Percentiles rank a stretch among this genome's conserved stretches.
Conservation (phyloP, 768 basidiomycete species). For the Pleurotus citrinopileatus region DNA sequence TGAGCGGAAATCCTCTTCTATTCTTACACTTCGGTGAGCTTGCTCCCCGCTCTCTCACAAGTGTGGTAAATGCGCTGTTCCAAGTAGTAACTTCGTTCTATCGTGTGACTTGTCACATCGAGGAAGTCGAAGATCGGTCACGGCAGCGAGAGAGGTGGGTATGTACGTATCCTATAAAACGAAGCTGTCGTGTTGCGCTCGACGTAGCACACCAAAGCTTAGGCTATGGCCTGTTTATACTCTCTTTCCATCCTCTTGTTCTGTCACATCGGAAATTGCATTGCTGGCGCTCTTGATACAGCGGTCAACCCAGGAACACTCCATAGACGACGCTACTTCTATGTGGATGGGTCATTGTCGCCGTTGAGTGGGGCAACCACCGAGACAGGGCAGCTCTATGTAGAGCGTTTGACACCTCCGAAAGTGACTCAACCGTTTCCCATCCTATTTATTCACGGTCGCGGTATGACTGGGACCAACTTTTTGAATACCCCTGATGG, state of each 20-base stretch:
- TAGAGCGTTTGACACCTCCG: conserved; percentile 28
- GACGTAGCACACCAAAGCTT: background rate
- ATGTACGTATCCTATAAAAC: background rate
- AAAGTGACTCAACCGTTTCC: conserved; percentile 23
- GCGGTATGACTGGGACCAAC: conserved; percentile 32
- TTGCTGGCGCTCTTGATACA: background rate
- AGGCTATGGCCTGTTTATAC: background rate
- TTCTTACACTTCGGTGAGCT: background rate
- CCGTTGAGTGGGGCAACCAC: conserved; percentile 20
- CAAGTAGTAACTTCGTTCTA: background rate
- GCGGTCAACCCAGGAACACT: conserved; percentile 15
- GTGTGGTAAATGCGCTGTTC: background rate
- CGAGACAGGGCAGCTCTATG: conserved; percentile 31
- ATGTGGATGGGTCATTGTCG: conserved; percentile 27
- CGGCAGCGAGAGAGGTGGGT: background rate
- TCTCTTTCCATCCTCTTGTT: background rate
- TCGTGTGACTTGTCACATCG: background rate
- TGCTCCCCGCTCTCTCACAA: background rate
- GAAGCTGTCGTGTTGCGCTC: background rate
- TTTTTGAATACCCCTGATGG: conserved; percentile 34
- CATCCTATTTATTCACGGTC: conserved; percentile 30
- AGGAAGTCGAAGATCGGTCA: background rate
- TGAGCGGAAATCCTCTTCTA: background rate
- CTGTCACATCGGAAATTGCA: background rate
- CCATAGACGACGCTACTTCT: conserved; percentile 30